Base-by-base conservation (phyloP, 805 yeast species). In the Wilhelminamyces savonicus region DNA sequence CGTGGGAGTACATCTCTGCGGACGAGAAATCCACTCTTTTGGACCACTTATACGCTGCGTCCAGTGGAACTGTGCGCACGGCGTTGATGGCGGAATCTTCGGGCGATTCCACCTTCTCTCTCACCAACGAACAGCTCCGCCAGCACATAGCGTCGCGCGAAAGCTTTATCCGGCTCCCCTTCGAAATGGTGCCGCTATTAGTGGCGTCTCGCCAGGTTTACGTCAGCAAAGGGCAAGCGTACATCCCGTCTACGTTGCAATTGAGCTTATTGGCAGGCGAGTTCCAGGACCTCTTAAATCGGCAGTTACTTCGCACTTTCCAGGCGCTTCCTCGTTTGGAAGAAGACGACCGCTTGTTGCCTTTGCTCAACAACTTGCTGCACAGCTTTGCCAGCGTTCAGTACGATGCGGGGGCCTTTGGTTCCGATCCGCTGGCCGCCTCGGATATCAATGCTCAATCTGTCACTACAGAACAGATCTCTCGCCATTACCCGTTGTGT, bases 261-360 rank as follows among this genome's bases (percentile, higher is more conserved):
- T 59, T 82, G 36, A 76, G 77, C 32, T 59, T 90, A 30, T 61
- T 92, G 18, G 58, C 81, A 0, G 70, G 66, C 24, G 95, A 86
- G 50, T 90, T 80, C 52, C 61, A 74, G 21, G 68, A 62, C 23
- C 53, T 61, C 32, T 59, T 88, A 30, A 50, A 54, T 3, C 50
- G 55, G 12, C 74, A 76, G 13, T 62, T 92, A 40, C 57, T 76
- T 14, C 58, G 66, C 27, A 84, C 97, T 0, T 78, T 86, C 44
- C 82, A 82, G 48, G 71, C 82, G 13, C 60, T 87, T 31, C 94
- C 95, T 5, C 69, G 88, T 8, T 62, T 90, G 32, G 95, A 87
- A 48, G 97, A 90, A 59, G 96, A 87, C 48, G 94, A 87, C 50
- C 67, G 99, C 34, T 59, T 92, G 26, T 60, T 87, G 29, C 97